Base-by-base conservation (phyloP, 306 rosid genomes). In the Astragalus membranaceus region DNA sequence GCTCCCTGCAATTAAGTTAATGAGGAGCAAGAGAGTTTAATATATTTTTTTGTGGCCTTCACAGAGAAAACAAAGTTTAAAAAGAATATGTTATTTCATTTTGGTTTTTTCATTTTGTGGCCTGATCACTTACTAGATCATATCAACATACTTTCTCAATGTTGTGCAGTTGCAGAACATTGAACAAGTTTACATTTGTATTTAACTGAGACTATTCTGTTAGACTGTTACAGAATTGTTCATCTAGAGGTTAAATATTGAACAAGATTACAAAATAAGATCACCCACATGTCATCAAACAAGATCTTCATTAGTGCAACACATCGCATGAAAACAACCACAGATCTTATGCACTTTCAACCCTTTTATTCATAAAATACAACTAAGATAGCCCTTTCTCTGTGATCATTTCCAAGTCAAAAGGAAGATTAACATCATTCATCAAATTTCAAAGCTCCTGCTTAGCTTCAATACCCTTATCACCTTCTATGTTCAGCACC, bases 401-500 rank as follows among this genome's bases (percentile, higher is more conserved):
- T 33, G 8, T 26, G 13, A 35, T 30, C 41, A 53, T 44, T 52
- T 23, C 57, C 20, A 41, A 20, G 7, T 29, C 26, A 10, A 2
- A 9, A n/a, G 53, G 13, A 47, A 41, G 30, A 37, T 13, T n/a
- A 46, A 14, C 11, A 33, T 71, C 35, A 44, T 29, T 58, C 70
- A 33, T 56, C 54, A 53, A 7, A 49, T 7, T 52, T 85, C 74
- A 85, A 33, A 81, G 81, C 76, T 81, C 94, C 56, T 88, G 88
- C 74, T 78, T 81, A 67, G 61, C 16, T 67, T 64, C 70, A 12
- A 17, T 73, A 8, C 54, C 20, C 63, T 59, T 53, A 67, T 69
- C 81, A 15, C 66, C 88, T n/a, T 69, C 84, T 63, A 88, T 81
- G 80, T 78, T 81, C 13, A 85, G 86, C 11, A 82, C 50, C 67